These are phyloP conservation scores for Colletotrichum tropicale DNA, from an alignment of 2,329 filamentous ascomycete genomes.

Conservation along the genomic window DNA sequence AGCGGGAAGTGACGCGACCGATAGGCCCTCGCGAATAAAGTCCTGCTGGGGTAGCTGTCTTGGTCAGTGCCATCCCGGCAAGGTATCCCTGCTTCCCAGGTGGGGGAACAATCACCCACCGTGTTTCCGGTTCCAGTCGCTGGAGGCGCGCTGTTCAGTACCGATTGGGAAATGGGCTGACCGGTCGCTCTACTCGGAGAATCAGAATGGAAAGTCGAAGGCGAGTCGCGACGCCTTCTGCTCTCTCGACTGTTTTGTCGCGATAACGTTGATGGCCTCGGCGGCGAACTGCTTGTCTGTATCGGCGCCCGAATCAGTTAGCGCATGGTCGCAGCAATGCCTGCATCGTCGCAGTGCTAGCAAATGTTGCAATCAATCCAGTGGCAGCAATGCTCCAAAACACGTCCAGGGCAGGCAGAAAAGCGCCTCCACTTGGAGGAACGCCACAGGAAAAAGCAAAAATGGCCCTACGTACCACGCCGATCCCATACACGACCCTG, in stretches of 20 bases:
- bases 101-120: slow-evolving; percentile 1
- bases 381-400: slow-evolving; percentile 3
- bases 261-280: neutral
- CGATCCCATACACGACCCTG: slow-evolving; percentile 41
- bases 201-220: neutral
- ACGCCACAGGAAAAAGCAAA: slow-evolving; percentile 16
- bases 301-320: slow-evolving; percentile 4
- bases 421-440: neutral
- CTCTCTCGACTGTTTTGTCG: neutral
- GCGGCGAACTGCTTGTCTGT: slow-evolving; percentile 21
- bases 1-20: neutral
- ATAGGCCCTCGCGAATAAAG: slow-evolving; percentile 1
- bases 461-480: slow-evolving; percentile 37
- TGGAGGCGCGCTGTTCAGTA: neutral
- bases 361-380: neutral
- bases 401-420: neutral
- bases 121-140: neutral
- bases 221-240: neutral
- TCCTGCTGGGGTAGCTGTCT: slow-evolving; percentile 10
- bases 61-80: slow-evolving; percentile 19
- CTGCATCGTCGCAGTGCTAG: slow-evolving; percentile 14
- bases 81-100: neutral
- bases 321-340: slow-evolving; percentile 1
- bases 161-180: neutral
- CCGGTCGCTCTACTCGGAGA: neutral